Evolutionary conservation across 768 basidiomycete species (phyloP), one percentile per base, ranked within the genome.

Genomic region (Boletellus sp.): DNA sequence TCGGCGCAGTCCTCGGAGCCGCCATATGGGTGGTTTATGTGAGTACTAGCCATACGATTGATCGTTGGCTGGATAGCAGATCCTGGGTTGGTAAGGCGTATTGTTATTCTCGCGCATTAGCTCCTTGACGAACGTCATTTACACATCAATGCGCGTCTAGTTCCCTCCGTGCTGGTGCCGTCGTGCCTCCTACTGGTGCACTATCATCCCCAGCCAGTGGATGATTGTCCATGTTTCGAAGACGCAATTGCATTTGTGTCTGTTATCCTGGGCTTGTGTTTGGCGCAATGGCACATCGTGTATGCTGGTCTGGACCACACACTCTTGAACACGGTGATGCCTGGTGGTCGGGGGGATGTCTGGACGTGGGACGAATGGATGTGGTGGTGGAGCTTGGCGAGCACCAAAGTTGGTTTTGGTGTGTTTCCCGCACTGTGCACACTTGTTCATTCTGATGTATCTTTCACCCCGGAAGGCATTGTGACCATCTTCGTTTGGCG

Each of bases 161-260:
- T 86, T n/a, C 86, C 87, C 7, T 61, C 79, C 33, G 76, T 78
- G 10, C 66, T 83, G 37, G 74, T 86, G 23, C 77, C 83, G 0
- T 53, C 87, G n/a, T 82, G 79, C 49, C 70, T 92, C 13, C 71
- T 89, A 5, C 70, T 87, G 17, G 85, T 94, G n/a, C 86, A 93
- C 61, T 83, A 89, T 53, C 92, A 94, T 61, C 93, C 94, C 0
- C 87, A 94, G 57, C 95, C 95, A 0, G 89, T 95, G 9, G 94
- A 98, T 50, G 92, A 95, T 60, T 97, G 95, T 57, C 95, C 95
- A 2, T 97, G 95, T 69, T 99, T 96, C 68, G 95, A 96, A 63
- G 95, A 98, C 61, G 91, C 94, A 3, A 94, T 97, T 44, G 93
- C 95, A 0, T 87, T 94, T 55, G 71, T 88, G n/a, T 85, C 89